phyloP scores from a whole-genome alignment of 2,329 filamentous ascomycete species.

The Knufia fluminis region DNA sequence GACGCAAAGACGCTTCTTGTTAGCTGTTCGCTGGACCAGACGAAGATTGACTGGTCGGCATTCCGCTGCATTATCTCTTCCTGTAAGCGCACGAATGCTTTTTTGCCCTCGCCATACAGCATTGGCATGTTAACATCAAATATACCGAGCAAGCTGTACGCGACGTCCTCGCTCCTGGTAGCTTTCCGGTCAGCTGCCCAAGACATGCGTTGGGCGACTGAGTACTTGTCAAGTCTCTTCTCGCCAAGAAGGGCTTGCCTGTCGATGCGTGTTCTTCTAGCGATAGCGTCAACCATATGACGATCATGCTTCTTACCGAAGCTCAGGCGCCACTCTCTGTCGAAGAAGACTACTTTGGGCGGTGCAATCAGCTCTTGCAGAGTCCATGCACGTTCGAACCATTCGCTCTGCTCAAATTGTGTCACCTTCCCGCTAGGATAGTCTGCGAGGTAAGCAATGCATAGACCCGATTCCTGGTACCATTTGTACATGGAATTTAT shows the following conservation, averaged over 20 bases:
- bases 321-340: background rate
- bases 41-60: constrained; percentile 8
- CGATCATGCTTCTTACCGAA: constrained; percentile 5
- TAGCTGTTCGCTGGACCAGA: background rate
- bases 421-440: constrained; percentile 1
- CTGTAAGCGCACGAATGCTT: constrained; percentile 21
- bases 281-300: constrained; percentile 1
- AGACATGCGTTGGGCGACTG: constrained; percentile 30
- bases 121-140: constrained; percentile 38
- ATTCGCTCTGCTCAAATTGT: constrained; percentile 8
- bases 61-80: constrained; percentile 15
- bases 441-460: constrained; percentile 21
- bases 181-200: constrained; percentile 32
- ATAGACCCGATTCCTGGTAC: constrained; percentile 16
- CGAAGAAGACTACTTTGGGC: constrained; percentile 8
- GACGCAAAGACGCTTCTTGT: constrained; percentile 1
- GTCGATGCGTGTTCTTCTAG: constrained; percentile 4
- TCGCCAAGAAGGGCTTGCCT: background rate
- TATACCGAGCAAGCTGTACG: constrained; percentile 37
- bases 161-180: constrained; percentile 31
- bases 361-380: constrained; percentile 13
- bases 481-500: constrained; percentile 22
- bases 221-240: constrained; percentile 17
- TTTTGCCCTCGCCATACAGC: constrained; percentile 32
- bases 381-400: constrained; percentile 10